Base-by-base conservation (phyloP, 805 yeast genomes). In the Starmerella sirachaensis region DNA sequence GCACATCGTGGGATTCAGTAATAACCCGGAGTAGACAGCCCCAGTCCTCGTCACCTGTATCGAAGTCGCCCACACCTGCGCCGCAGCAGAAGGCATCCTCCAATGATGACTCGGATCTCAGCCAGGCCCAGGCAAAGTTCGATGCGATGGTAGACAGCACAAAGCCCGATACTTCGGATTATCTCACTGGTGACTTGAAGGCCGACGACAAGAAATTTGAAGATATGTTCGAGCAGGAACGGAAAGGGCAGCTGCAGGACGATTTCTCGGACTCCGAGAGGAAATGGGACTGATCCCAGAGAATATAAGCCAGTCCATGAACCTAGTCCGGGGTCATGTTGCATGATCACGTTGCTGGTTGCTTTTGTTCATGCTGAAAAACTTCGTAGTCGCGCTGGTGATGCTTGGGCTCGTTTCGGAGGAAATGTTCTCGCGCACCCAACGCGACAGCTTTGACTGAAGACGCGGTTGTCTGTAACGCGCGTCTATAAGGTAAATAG, bases 401-500 rank as follows among this genome's bases (percentile, higher is more conserved):
- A 7, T 1, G 16, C 23, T 14, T 43, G 32, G 16, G 22, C 18
- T 12, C 24, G 20, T 9, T 31, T 18, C 5, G 19, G 18, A 46
- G 32, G 72, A 31, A 25, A 55, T 29, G 30, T 37, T 35, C n/a
- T 63, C 63, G 25, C 64, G 56, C 20, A 85, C 77, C 95, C 95
- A 85, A 3, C 68, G 68, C 24, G 91, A 78, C 23, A 85, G 56
- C 51, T 81, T 81, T 0, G 45, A 38, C 45, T 69, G 72, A 13
- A 82, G 73, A 20, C 62, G 56, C 1, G 50, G 48, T 3, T 54
- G 53, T 2, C 50, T 50, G 46, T 70, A 88, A 37, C 96, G 62
- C 22, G 56, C 57, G 55, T 88, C 97, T 12, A 85, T 49, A 27
- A 86, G 61, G 48, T 71, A 73, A 6, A 88, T 78, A 12, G 72